Percentiles rank a stretch among this genome's conserved stretches.
phyloP scores from a whole-genome alignment of 257 asterid species.

The Solanum lignicaule region DNA sequence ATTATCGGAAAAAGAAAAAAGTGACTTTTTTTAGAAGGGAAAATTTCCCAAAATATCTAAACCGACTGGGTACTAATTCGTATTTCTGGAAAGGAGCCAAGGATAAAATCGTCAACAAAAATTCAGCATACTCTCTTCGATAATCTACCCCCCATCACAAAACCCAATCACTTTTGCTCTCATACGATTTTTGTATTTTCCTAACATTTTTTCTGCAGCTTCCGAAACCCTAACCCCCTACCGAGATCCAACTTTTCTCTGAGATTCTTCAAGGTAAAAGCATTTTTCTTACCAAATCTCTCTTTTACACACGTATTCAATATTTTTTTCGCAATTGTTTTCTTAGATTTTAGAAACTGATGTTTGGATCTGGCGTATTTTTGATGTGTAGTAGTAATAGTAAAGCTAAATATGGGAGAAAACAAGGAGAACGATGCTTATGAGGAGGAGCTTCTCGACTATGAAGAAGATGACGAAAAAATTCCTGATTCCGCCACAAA shows the following conservation, averaged over 20 bases:
- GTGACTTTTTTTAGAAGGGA: neutral
- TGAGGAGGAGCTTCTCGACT: slow-evolving; percentile 94
- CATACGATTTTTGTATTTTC: neutral
- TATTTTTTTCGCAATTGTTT: neutral
- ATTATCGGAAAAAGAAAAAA: neutral
- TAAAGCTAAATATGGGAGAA: slow-evolving; percentile 44
- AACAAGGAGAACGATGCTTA: slow-evolving; percentile 72
- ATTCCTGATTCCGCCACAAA: slow-evolving; percentile 51
- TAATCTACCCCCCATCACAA: neutral
- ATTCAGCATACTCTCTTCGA: neutral
- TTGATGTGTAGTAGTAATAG: neutral
- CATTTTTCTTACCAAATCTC: neutral
- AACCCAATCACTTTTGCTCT: neutral
- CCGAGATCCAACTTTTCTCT: neutral
- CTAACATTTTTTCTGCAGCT: slow-evolving; percentile 14
- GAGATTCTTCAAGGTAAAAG: slow-evolving; percentile 11
- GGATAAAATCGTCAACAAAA: neutral
- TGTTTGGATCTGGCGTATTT: slow-evolving; percentile 8
- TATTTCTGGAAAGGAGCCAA: neutral
- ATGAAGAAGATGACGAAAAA: slow-evolving; percentile 90
- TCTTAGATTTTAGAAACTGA: too few species aligned
- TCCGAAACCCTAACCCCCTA: slow-evolving; percentile 11
- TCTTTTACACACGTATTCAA: neutral
- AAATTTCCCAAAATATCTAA: too few species aligned
- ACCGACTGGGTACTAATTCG: neutral